Base-by-base conservation (phyloP, 257 asterid genomes). In the Fraxinus quadrangulata region DNA sequence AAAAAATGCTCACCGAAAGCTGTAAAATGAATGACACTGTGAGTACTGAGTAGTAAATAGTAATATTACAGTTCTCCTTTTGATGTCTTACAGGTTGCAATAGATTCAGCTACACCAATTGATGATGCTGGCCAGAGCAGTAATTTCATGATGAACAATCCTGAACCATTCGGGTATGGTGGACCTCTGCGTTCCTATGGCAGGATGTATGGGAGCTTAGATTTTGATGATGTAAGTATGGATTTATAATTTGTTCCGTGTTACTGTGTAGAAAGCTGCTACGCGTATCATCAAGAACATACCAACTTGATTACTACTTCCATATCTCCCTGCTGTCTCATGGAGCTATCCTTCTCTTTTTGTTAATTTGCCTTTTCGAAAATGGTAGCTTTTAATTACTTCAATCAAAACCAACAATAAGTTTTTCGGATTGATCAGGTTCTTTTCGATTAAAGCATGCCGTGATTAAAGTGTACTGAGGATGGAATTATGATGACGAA, bases 81-180 rank as follows among this genome's bases (percentile, higher is more conserved):
- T 31, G 24, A 26, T 77, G 74, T 42, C 66, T 77, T 85, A 71
- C 84, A 93, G 98, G 97, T 96, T 79, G 99, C 99, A 65, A 96
- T 96, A 75, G 99, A 96, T 88, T 93, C 99, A 71, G 98, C 99
- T 70, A 96, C 99, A 36, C 98, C 98, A 23, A 59, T 96, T 86
- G 99, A 96, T 82, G 99, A 93, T 84, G 94, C 94, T 74, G 96
- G 94, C 67, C 91, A 94, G 14, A 91, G 99, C 85, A 81, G 87
- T 74, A 87, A 83, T 86, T 82, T 86, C 79, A 67, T 86, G 90
- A 86, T 84, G 88, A 87, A 83, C 81, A 86, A 84, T 83, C 93
- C 92, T 16, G 98, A 93, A 79, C 94, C 95, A 56, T 93, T 87
- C 81, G 96, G 93, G 47, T 92, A 88, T 71, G 92, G 96, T 70